Conservation (phyloP, 768 basidiomycete genomes). For the Cubamyces sp. region DNA sequence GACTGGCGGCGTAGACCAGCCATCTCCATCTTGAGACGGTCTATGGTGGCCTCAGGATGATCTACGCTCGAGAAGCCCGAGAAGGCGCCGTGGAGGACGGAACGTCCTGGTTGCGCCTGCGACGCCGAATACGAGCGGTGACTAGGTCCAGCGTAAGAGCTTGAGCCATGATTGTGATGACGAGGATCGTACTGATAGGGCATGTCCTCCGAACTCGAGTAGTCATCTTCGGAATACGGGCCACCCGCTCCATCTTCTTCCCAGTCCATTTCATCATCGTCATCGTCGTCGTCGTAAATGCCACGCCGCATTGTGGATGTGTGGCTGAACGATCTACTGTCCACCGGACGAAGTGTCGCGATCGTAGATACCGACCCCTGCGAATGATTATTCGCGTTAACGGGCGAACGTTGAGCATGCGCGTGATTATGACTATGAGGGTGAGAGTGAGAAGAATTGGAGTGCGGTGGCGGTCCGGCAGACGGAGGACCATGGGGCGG, state of each 20-base stretch:
- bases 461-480: not conserved
- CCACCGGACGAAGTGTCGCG: constrained; percentile 33
- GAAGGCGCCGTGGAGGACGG: constrained; percentile 34
- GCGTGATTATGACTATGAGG: constrained; percentile 5
- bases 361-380: constrained; percentile 16
- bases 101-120: constrained; percentile 19
- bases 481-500: constrained; percentile 11
- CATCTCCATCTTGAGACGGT: constrained; percentile 70
- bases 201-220: constrained; percentile 73
- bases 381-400: not conserved
- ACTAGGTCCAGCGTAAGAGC: constrained; percentile 14
- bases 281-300: constrained; percentile 42
- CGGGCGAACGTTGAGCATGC: constrained; percentile 18
- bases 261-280: constrained; percentile 43
- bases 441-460: constrained; percentile 11
- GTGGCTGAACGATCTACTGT: constrained; percentile 31
- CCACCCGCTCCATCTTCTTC: constrained; percentile 35
- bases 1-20: constrained; percentile 65
- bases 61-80: constrained; percentile 25
- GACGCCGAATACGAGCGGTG: constrained; percentile 20
- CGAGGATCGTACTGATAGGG: constrained; percentile 30
- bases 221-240: constrained; percentile 43
- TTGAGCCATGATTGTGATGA: constrained; percentile 37
- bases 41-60: constrained; percentile 50
- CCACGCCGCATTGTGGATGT: constrained; percentile 34